Evolutionary conservation across 2,329 filamentous ascomycete genomes (phyloP), one percentile per base, ranked within the genome.

Genomic region (Xylariaceae sp.): DNA sequence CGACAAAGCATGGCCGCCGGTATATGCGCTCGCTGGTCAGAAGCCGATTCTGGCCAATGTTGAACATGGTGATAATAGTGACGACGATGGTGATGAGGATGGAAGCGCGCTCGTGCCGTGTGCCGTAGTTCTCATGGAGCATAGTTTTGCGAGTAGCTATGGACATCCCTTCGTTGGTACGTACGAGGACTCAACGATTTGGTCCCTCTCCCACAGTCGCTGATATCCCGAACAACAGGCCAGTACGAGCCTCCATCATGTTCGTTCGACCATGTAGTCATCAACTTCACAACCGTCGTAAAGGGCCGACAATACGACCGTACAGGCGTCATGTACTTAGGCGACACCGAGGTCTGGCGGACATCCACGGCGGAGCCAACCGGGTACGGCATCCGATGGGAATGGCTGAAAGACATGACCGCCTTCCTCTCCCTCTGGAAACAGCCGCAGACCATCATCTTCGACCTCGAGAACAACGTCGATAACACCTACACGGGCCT

Each of bases 311-410:
- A 95, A 67, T 92, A 83, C 72, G 90, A 95, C 71, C 82, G 90
- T 45, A 78, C 93, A 7, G 90, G 85, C 3, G 73, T 88, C 37
- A 86, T 94, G 80, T 94, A 87, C 67, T 78, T 94, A 44, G 85
- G 84, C 47, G 88, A 93, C 71, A 85, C 83, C 8, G 90, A 95
- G 71, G 80, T 95, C n/a, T 94, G 88, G 78, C 80, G 90, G 23
- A 92, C 89, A 1, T 92, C 89, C 4, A 95, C 90, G 0, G 88
- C 90, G 3, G 88, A 95, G 74, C 89, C 90, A 1, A 90, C 85
- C 0, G 65, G 68, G 3, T 67, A 75, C 3, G 90, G 89, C 5
- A 92, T 94, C 62, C 76, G 81, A 50, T 93, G 88, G 88, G 85
- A 82, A 0, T 91, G 90, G 69, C 76, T 86, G 57, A 94, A 93